Evolutionary conservation across 169 alveolate genomes (phyloP).

Genomic region (Cystoisospora suis): DNA sequence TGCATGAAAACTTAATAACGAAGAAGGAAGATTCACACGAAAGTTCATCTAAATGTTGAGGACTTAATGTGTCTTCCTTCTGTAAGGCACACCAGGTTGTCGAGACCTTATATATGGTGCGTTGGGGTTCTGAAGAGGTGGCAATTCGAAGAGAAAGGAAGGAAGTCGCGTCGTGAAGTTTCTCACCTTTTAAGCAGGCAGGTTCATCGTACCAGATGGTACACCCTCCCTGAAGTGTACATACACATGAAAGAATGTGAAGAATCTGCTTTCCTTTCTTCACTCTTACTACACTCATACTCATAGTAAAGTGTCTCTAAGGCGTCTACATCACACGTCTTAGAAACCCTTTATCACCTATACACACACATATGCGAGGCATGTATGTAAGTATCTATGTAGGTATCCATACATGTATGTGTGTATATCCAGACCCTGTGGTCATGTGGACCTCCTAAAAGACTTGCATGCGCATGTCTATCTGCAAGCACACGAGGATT

Average conservation of each 20-base stretch:
- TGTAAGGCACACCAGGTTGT: no score
- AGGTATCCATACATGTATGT: background rate
- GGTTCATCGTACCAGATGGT: slow-evolving; percentile 30
- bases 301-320: no score
- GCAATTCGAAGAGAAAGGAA: no score
- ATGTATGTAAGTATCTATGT: no score
- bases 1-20: background rate
- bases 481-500: background rate
- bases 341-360: background rate
- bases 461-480: background rate
- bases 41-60: background rate
- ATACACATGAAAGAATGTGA: background rate
- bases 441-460: background rate
- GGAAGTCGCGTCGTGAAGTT: no score
- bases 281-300: background rate
- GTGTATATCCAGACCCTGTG: background rate
- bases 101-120: no score
- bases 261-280: background rate
- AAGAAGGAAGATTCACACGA: background rate
- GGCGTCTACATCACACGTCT: no score
- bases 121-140: no score
- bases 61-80: background rate
- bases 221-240: slow-evolving; percentile 10
- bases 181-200: slow-evolving; percentile 34
- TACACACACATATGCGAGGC: background rate